These are phyloP conservation scores for Drechslera avenae DNA, from an alignment of 2,329 filamentous ascomycete species.

Conservation along the genomic window DNA sequence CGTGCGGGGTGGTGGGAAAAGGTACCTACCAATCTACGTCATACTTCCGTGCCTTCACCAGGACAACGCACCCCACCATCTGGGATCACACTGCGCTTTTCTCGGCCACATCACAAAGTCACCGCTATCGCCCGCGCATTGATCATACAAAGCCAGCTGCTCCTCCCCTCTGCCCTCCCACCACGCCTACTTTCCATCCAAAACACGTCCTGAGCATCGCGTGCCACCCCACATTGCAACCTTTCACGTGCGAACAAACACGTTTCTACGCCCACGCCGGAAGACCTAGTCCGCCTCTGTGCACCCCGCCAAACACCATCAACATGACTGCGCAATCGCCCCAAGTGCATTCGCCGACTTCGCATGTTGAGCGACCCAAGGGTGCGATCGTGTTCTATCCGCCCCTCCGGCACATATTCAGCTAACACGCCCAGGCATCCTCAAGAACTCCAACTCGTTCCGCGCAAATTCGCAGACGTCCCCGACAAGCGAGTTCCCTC, in stretches of 20 bases:
- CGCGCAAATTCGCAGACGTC: constrained; percentile 58
- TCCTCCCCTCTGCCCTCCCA: constrained; percentile 1
- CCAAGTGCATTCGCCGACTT: constrained; percentile 41
- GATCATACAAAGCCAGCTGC: background rate
- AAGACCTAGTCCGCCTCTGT: background rate
- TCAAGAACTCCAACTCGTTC: constrained; percentile 81
- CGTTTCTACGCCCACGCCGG: background rate
- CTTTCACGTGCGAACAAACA: constrained; percentile 22
- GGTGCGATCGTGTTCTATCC: constrained; percentile 33
- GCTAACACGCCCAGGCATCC: constrained; percentile 70
- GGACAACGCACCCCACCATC: constrained; percentile 9
- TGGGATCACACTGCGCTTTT: constrained; percentile 5
- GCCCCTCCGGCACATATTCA: constrained; percentile 5
- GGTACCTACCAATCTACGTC: constrained; percentile 12
- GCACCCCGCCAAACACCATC: constrained; percentile 8
- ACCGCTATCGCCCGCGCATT: constrained; percentile 1
- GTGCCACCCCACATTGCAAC: constrained; percentile 5
- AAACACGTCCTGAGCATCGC: constrained; percentile 3
- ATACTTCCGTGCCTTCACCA: constrained; percentile 10
- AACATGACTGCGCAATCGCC: constrained; percentile 46
- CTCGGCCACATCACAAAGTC: constrained; percentile 10
- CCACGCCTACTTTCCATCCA: background rate
- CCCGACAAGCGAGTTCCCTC: constrained; percentile 51
- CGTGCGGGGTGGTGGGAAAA: constrained; percentile 10
- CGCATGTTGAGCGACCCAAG: constrained; percentile 52